A percentile compares a stretch with the other conserved stretches of the same genome.
Conservation (phyloP, 164 flowering plant species). For the Brasenia schreberi region DNA sequence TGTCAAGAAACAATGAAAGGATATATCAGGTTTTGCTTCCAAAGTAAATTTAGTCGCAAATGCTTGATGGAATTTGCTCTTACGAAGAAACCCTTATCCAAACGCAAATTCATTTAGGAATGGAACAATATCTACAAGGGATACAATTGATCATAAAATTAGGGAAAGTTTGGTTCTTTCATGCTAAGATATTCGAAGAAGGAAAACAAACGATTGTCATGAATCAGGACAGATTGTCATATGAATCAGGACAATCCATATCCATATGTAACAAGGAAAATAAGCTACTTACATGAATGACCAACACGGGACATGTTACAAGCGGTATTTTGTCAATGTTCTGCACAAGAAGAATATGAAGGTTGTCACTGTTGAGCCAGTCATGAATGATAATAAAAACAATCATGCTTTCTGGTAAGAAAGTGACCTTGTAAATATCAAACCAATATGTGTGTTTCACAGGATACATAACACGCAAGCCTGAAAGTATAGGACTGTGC, state of each 20-base stretch:
- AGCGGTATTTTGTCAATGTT: slow-evolving; percentile 30
- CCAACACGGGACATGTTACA: slow-evolving; percentile 28
- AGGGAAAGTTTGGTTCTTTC: too few relatives aligned
- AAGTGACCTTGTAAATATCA: slow-evolving; percentile 31
- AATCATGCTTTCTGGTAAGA: background rate
- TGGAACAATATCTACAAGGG: too few relatives aligned
- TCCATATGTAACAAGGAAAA: background rate
- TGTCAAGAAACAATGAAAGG: too few relatives aligned
- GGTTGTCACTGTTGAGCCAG: background rate
- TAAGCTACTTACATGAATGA: slow-evolving; percentile 24
- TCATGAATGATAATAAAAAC: background rate
- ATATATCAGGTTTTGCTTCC: too few relatives aligned
- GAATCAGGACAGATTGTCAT: too few relatives aligned
- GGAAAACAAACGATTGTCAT: too few relatives aligned
- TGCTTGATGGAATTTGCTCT: too few relatives aligned
- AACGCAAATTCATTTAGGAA: too few relatives aligned
- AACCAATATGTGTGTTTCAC: slow-evolving; percentile 38
- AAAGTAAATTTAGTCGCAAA: too few relatives aligned
- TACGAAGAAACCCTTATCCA: too few relatives aligned
- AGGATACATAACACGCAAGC: slow-evolving; percentile 33
- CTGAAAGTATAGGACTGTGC: slow-evolving; percentile 34
- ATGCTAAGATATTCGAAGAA: too few relatives aligned
- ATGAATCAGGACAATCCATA: background rate
- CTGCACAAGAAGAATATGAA: slow-evolving; percentile 15
- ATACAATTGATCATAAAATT: too few relatives aligned